Percentiles rank a stretch among this genome's conserved stretches.
These are phyloP conservation scores for Fusarium xylarioides DNA, from an alignment of 2,329 filamentous ascomycete genomes.

Conservation along the genomic window DNA sequence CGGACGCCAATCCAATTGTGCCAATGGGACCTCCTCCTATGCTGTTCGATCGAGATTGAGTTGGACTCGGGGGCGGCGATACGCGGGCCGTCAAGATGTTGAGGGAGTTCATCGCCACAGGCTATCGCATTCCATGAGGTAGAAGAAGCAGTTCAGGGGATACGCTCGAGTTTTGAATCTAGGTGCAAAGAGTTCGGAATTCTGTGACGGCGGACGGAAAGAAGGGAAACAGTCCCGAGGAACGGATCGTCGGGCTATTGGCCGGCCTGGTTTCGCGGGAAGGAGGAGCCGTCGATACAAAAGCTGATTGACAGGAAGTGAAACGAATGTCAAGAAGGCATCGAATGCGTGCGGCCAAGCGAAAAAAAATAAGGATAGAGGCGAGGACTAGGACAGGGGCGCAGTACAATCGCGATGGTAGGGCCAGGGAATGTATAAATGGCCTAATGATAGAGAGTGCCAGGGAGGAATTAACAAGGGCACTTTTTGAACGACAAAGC, in stretches of 20 bases:
- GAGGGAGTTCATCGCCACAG: constrained; percentile 90
- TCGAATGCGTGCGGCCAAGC: constrained; percentile 22
- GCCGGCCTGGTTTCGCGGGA: constrained; percentile 22
- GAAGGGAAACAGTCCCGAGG: constrained; percentile 5
- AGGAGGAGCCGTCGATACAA: constrained; percentile 2
- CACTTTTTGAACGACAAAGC: constrained; percentile 4
- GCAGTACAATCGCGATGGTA: constrained; percentile 24
- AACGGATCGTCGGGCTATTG: constrained; percentile 14
- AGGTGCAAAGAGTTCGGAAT: neutral
- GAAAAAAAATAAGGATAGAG: constrained; percentile 6
- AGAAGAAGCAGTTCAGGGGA: constrained; percentile 12
- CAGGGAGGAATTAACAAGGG: constrained; percentile 20
- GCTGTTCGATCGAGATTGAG: constrained; percentile 68
- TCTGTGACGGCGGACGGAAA: constrained; percentile 3
- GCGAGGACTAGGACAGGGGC: constrained; percentile 24
- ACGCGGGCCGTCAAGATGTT: constrained; percentile 92
- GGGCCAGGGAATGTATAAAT: constrained; percentile 22
- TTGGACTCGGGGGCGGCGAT: constrained; percentile 66
- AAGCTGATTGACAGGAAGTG: constrained; percentile 16
- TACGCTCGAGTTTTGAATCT: neutral
- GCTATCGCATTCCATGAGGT: constrained; percentile 64
- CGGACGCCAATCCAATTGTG: constrained; percentile 54
- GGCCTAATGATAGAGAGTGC: neutral
- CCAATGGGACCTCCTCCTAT: constrained; percentile 63
- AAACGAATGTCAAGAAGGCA: constrained; percentile 43